phyloP scores from a whole-genome alignment of 106 monocot genomes.

The Allium sativum region DNA sequence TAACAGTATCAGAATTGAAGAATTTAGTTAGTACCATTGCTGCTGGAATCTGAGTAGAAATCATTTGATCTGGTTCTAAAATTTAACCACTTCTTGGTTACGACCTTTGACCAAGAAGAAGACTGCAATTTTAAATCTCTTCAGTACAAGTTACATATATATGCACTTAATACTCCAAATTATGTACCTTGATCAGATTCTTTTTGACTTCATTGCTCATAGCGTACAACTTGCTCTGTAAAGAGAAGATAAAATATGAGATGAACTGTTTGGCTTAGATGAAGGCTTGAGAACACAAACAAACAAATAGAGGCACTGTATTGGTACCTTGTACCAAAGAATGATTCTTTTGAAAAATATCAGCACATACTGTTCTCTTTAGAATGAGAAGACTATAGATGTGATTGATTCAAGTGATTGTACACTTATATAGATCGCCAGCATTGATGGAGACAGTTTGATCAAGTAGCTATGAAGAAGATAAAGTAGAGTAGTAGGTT shows the following conservation, averaged over 20 bases:
- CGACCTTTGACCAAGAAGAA: background rate
- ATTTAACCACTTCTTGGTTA: slow-evolving; percentile 1
- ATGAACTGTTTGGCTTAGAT: background rate
- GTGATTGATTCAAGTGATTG: too few relatives aligned
- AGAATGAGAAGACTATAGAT: too few relatives aligned
- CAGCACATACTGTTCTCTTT: too few relatives aligned
- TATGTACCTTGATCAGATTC: background rate
- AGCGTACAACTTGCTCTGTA: background rate
- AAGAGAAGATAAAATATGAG: background rate
- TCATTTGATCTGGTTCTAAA: background rate
- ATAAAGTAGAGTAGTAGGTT: too few relatives aligned
- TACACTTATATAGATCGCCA: too few relatives aligned
- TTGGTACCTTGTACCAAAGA: too few relatives aligned
- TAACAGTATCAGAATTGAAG: background rate
- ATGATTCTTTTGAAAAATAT: too few relatives aligned
- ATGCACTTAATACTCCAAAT: background rate
- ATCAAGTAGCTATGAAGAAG: too few relatives aligned
- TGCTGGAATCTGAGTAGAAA: slow-evolving; percentile 6
- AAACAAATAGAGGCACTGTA: background rate
- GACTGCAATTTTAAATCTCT: background rate
- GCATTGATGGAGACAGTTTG: too few relatives aligned
- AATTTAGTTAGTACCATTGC: background rate
- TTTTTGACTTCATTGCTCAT: background rate
- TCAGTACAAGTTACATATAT: background rate
- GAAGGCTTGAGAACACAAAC: background rate